Percentiles rank a stretch among this genome's conserved stretches.
Conservation (phyloP, 148 eudicot species). For the Chenopodium berlandieri region DNA sequence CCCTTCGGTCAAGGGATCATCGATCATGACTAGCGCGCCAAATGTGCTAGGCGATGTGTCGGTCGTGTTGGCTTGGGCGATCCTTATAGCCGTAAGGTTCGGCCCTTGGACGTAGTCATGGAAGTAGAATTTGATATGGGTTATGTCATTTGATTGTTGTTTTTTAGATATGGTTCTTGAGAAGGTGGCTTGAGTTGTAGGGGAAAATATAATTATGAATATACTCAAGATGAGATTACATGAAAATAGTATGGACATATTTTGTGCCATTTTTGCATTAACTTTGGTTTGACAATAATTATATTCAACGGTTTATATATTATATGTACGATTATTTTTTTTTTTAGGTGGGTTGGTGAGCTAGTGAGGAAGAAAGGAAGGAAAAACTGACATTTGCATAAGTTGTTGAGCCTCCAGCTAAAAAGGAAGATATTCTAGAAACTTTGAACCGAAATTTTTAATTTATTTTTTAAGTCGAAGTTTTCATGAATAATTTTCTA, state of each 20-base stretch:
- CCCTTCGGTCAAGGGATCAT: constrained; percentile 37
- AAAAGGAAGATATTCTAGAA: constrained; percentile 2
- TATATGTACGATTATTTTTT: background rate
- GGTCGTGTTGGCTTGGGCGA: constrained; percentile 28
- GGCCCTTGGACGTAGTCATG: constrained; percentile 37
- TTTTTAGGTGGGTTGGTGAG: constrained; percentile 23
- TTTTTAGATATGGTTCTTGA: constrained; percentile 11
- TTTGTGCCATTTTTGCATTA: constrained; percentile 13
- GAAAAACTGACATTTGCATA: background rate
- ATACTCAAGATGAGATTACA: background rate
- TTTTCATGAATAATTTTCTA: background rate
- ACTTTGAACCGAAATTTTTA: background rate
- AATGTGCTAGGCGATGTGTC: constrained; percentile 15
- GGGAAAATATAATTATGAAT: background rate
- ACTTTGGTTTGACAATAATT: background rate
- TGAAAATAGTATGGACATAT: background rate
- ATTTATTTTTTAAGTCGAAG: background rate
- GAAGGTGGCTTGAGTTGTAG: constrained; percentile 12
- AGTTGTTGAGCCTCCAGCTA: constrained; percentile 20
- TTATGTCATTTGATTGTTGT: constrained; percentile 16
- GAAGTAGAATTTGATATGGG: constrained; percentile 43
- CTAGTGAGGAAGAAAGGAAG: background rate
- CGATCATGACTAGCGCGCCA: constrained; percentile 34
- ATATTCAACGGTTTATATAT: background rate
- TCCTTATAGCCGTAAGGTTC: constrained; percentile 26